Conservation (phyloP, 768 basidiomycete species). For the Heimioporus sp. region DNA sequence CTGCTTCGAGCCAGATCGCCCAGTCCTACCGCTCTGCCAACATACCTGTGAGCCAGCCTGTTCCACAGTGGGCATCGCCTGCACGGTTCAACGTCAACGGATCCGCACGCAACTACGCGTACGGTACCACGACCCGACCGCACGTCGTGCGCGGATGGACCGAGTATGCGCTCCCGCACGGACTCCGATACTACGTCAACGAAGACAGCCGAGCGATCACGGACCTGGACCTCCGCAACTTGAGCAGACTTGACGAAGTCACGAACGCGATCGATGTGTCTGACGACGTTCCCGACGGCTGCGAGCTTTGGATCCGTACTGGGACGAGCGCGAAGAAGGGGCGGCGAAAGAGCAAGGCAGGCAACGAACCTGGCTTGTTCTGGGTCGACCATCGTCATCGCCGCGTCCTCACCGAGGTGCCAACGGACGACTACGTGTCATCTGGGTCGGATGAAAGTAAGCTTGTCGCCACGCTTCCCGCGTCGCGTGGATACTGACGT, state of each 20-base stretch:
- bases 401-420: constrained; percentile 47
- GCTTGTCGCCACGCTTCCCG: constrained; percentile 2
- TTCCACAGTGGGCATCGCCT: constrained; percentile 28
- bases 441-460: constrained; percentile 41
- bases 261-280: constrained; percentile 31
- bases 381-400: constrained; percentile 70
- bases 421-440: constrained; percentile 28
- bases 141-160: constrained; percentile 59
- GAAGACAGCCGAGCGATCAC: constrained; percentile 60
- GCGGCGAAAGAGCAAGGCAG: constrained; percentile 32
- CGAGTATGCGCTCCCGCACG: constrained; percentile 74
- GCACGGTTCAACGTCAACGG: constrained; percentile 27
- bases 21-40: constrained; percentile 21
- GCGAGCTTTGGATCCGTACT: constrained; percentile 66
- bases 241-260: constrained; percentile 45
- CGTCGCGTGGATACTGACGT: not conserved
- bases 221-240: constrained; percentile 62
- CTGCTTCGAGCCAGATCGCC: constrained; percentile 21
- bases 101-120: constrained; percentile 26
- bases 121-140: constrained; percentile 24
- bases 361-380: constrained; percentile 37
- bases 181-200: constrained; percentile 67
- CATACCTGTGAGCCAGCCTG: constrained; percentile 24
- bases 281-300: constrained; percentile 38
- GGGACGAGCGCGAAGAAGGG: constrained; percentile 25